These are phyloP conservation scores for Ulmus americana DNA, from an alignment of 331 rosid genomes.

Conservation along the genomic window DNA sequence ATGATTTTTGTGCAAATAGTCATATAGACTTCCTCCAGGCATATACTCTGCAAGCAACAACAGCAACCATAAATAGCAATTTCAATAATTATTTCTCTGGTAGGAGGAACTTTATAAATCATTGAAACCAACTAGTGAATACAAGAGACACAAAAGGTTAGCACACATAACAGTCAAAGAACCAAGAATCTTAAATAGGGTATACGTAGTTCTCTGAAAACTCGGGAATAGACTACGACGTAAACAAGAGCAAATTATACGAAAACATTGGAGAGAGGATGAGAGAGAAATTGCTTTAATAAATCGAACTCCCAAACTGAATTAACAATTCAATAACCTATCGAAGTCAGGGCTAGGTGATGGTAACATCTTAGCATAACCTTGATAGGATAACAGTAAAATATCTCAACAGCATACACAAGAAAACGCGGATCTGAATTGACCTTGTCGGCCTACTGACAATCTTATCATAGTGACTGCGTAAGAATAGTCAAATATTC, in stretches of 20 bases:
- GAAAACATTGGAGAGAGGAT: neutral
- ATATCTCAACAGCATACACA: too few species aligned
- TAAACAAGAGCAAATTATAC: neutral
- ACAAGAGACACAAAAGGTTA: conserved; percentile 10
- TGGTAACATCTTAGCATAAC: neutral
- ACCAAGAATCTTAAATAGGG: neutral
- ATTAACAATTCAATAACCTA: neutral
- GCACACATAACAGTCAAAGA: neutral
- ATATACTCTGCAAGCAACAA: conserved; percentile 69
- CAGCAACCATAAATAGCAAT: conserved; percentile 6
- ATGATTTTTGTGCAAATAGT: conserved; percentile 89
- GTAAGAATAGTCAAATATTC: too few species aligned
- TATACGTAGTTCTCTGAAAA: too few species aligned
- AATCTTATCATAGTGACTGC: too few species aligned
- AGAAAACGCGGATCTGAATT: too few species aligned
- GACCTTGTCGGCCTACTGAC: too few species aligned
- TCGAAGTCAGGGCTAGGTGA: neutral
- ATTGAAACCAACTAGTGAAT: conserved; percentile 12
- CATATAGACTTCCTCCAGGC: conserved; percentile 97
- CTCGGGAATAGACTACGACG: neutral
- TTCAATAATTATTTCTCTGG: neutral
- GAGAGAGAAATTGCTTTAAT: neutral
- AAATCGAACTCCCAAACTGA: neutral
- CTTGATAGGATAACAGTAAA: too few species aligned
- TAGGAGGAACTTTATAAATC: neutral